Evolutionary conservation across 2,329 filamentous ascomycete species (phyloP), one percentile per base, ranked within the genome.

Genomic region (Aspergillus neotritici): DNA sequence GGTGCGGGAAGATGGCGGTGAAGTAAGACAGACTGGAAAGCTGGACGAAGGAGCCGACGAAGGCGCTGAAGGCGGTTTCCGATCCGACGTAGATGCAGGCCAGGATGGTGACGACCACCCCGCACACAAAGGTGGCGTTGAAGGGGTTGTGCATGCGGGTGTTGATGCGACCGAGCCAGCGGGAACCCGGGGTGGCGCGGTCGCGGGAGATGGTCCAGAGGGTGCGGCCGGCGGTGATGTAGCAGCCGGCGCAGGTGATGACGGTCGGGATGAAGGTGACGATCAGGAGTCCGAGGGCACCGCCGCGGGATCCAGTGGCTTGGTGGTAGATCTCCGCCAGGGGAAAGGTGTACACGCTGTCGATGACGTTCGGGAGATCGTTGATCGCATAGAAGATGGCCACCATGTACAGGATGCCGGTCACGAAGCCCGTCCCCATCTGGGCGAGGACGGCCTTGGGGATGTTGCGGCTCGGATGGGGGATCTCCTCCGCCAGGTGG

Each of bases 401-500:
- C 39, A 77, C 68, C 53, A 72, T 69, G 53, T 73, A 77, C 31
- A 66, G 54, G 44, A 77, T 61, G 6, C 70, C 72, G 4, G 73
- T 66, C 34, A 70, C 30, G 44, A 69, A 75, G 11, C 71, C 77
- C 48, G 70, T 64, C 38, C 51, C 57, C 58, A 71, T 73, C 58
- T 79, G 73, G 9, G 68, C 67, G 3, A 69, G 59, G 12, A 78
- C 66, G 2, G 73, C 75, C 46, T 73, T 75, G 28, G 74, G 72
- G 13, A 75, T 66, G 45, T 77, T 73, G 25, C 62, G 55, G 37
- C 64, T 67, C 2, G 66, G 65, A 15, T 60, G 57, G 9, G 68
- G 79, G 32, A 84, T 82, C 59, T 85, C 82, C 59, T 86, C 82
- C 0, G 79, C 77, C 32, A 84, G 60, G 56, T 85, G 83, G 1